phyloP scores from a whole-genome alignment of 768 basidiomycete genomes.

The Mrakia hoshinonis region DNA sequence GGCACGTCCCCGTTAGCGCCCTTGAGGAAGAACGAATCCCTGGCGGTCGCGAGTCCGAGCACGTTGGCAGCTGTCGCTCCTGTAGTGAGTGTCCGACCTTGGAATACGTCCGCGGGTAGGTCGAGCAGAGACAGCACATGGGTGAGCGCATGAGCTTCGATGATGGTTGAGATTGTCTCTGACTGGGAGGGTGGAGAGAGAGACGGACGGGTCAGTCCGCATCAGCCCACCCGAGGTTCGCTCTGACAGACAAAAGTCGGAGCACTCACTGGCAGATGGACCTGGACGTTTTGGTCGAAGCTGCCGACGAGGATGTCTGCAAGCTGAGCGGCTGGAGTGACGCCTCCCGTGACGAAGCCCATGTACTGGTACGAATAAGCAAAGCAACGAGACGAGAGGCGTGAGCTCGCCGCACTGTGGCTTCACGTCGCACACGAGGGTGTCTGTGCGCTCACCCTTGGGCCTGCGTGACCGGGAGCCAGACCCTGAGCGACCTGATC shows the following conservation, averaged over 20 bases:
- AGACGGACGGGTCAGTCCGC: conserved; percentile 35
- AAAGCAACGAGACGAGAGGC: neutral
- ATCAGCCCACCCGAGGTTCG: conserved; percentile 34
- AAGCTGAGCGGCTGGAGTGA: conserved; percentile 40
- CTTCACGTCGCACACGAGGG: no score
- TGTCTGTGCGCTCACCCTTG: conserved; percentile 33
- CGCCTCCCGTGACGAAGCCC: conserved; percentile 40
- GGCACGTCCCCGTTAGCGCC: conserved; percentile 34
- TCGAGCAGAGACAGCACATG: conserved; percentile 33
- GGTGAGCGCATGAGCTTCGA: conserved; percentile 31
- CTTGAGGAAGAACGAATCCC: conserved; percentile 38
- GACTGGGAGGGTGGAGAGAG: conserved; percentile 32
- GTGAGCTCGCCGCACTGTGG: no score
- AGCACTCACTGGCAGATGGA: conserved; percentile 35
- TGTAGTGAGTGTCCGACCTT: conserved; percentile 43
- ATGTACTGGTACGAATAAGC: conserved; percentile 31
- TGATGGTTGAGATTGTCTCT: conserved; percentile 32
- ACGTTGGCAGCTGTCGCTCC: conserved; percentile 46
- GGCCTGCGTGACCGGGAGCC: conserved; percentile 42
- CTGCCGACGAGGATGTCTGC: conserved; percentile 43
- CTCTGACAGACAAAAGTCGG: no score
- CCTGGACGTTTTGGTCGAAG: conserved; percentile 43
- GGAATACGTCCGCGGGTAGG: conserved; percentile 33
- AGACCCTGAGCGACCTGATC: conserved; percentile 39
- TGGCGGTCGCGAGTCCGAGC: conserved; percentile 43